Base-by-base conservation (phyloP, 805 yeast species). In the Groenewaldozyma salmanticensis region DNA sequence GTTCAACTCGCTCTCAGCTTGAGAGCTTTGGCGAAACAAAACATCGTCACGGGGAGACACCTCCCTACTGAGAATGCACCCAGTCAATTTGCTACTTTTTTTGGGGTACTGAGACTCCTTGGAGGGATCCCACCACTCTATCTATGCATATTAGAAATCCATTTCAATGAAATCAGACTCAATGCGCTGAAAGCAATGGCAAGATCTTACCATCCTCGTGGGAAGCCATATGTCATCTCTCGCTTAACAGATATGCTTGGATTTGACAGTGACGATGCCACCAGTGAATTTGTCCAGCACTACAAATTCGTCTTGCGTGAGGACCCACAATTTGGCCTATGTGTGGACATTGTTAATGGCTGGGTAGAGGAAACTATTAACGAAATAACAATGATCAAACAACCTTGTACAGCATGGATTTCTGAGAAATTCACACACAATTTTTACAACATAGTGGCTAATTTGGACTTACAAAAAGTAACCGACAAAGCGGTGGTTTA, bases 101-200 rank as follows among this genome's bases (percentile, higher is more conserved):
- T 90, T 58, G 61, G 72, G 35, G 64, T 74, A 5, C 62, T 77
- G 31, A 61, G 70, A 33, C 61, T 68, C 3, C 38, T 74, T 0
- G 53, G 60, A 4, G 70, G 76, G 1, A 68, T 84, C 2, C 42
- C 42, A 5, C 21, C 21, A 5, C 35, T 40, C n/a, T 16, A 31
- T 16, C 20, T 42, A 2, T 86, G 90, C 44, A 62, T 90, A 31
- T 60, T 84, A 16, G 95, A 92, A 56, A 75, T 79, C 2, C 87
- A 82, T 50, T 76, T 85, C 54, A 83, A 81, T 52, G 90, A 86
- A 43, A 67, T 87, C 2, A 61, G 96, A 35, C 77, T 81, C 49
- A 75, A 76, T 52, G 87, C 90, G 0, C 55, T 90, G 42, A 75
- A 74, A 51, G 65, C 85, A 0, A 66, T 92, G 64, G 64, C 81